Conservation (phyloP, 164 flowering plant species). For the Houttuynia cordata region DNA sequence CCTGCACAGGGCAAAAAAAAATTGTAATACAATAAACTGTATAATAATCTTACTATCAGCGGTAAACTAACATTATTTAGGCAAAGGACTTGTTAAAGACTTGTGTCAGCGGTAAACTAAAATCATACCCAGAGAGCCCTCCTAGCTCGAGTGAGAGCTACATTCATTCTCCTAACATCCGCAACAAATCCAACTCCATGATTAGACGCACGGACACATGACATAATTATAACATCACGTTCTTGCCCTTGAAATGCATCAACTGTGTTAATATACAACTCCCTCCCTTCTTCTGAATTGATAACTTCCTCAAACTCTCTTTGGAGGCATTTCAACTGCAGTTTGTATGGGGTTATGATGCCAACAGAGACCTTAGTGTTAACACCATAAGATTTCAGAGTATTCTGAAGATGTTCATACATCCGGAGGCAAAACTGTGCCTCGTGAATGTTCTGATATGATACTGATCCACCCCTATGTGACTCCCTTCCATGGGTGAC, state of each 20-base stretch:
- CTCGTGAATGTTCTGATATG: conserved; percentile 80
- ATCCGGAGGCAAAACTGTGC: conserved; percentile 74
- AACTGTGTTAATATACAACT: conserved; percentile 84
- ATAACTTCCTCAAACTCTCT: conserved; percentile 73
- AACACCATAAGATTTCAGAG: conserved; percentile 43
- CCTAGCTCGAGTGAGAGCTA: conserved; percentile 94
- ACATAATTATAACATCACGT: conserved; percentile 95
- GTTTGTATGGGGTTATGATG: conserved; percentile 93
- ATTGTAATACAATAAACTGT: not conserved
- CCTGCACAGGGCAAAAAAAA: conserved; percentile 25
- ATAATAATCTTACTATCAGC: no score
- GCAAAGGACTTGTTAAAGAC: no score
- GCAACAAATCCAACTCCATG: conserved; percentile 98
- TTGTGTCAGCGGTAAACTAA: no score
- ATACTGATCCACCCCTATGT: conserved; percentile 86
- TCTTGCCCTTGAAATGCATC: conserved; percentile 99
- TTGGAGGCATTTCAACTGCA: conserved; percentile 82
- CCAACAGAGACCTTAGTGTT: conserved; percentile 74
- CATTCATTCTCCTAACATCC: conserved; percentile 95
- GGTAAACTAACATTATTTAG: not conserved
- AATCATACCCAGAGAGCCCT: conserved; percentile 88
- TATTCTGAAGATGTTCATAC: conserved; percentile 85
- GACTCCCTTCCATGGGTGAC: conserved; percentile 88
- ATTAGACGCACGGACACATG: conserved; percentile 91
- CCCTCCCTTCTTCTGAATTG: conserved; percentile 83